Evolutionary conservation across 2,329 filamentous ascomycete species (phyloP), one percentile per base, ranked within the genome.

Genomic region (Ophiocordyceps australis): DNA sequence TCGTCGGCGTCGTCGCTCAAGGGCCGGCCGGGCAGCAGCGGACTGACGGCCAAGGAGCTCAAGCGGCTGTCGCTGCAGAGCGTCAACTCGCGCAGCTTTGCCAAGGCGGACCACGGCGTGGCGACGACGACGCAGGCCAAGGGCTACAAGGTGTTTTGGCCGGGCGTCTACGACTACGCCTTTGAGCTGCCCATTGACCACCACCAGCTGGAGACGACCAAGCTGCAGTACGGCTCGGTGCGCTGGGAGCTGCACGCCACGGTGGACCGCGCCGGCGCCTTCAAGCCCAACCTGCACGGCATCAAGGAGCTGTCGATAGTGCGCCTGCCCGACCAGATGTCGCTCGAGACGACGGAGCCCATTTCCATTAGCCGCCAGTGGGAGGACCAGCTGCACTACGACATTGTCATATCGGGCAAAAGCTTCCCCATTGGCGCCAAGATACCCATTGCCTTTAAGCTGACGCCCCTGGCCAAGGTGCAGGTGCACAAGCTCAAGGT

Each of bases 361-460:
- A 93, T 94, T 39, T 86, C 83, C 9, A 93, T 94, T 41, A 86
- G 79, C 35, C 65, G 85, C 13, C 83, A 81, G 33, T 94, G 85
- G 85, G 85, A 94, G 45, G 83, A 94, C 38, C 85, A 93, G 42
- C 59, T 94, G 17, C 82, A 91, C 42, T 94, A 94, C 52, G 85
- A 94, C 41, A 93, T 94, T 38, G 75, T 93, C 45, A 92, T 94
- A 28, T 93, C 83, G 2, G 85, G 85, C 28, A 93, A 93, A 59
- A 91, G 83, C 1, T 94, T 94, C 32, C 81, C 85, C 1, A 66
- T 94, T 13, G 85, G 85, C 11, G 68, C 77, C 20, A 79, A 79
- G 39, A 81, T 94, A 11, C 85, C 85, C 1, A 89, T 94, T 31
- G 83, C 83, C 2, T 92, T 94, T 58, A 93, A 92, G 49, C 61